Conservation (phyloP, 176 grass and related monocot species). For the Tillandsia leiboldiana region DNA sequence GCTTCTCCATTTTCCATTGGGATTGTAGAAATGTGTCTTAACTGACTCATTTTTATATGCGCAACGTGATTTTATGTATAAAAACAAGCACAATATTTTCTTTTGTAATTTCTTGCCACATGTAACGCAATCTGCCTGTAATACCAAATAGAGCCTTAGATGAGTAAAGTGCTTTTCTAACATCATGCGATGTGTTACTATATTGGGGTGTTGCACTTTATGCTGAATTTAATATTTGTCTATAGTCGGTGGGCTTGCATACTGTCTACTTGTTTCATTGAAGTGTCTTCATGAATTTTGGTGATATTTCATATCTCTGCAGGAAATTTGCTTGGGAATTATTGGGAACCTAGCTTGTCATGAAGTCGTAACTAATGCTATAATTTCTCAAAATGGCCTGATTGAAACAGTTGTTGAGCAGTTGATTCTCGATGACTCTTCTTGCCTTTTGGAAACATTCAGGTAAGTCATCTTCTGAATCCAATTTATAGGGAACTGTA, state of each 20-base stretch:
- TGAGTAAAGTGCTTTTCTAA: too few species aligned
- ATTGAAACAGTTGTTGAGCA: slow-evolving; percentile 58
- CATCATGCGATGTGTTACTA: too few species aligned
- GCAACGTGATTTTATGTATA: too few species aligned
- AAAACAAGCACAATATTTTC: too few species aligned
- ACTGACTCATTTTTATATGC: too few species aligned
- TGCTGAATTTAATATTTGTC: background rate
- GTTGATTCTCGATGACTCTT: slow-evolving; percentile 62
- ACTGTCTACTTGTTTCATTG: background rate
- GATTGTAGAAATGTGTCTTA: too few species aligned
- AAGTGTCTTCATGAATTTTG: background rate
- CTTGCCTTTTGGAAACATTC: slow-evolving; percentile 78
- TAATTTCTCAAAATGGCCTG: slow-evolving; percentile 58
- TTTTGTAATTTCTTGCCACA: too few species aligned
- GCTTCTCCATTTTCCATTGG: too few species aligned
- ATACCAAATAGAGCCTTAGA: too few species aligned
- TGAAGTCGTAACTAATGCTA: slow-evolving; percentile 45
- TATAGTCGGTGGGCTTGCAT: background rate
- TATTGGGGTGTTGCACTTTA: too few species aligned
- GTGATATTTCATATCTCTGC: slow-evolving; percentile 1
- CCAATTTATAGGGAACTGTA: slow-evolving; percentile 3
- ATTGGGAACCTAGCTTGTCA: slow-evolving; percentile 88
- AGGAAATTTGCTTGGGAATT: slow-evolving; percentile 97
- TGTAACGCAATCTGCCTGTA: too few species aligned
- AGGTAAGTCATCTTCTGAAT: slow-evolving; percentile 34